phyloP scores from a whole-genome alignment of 1,284 basidiomycete species.

The Moesziomyces antarcticus region DNA sequence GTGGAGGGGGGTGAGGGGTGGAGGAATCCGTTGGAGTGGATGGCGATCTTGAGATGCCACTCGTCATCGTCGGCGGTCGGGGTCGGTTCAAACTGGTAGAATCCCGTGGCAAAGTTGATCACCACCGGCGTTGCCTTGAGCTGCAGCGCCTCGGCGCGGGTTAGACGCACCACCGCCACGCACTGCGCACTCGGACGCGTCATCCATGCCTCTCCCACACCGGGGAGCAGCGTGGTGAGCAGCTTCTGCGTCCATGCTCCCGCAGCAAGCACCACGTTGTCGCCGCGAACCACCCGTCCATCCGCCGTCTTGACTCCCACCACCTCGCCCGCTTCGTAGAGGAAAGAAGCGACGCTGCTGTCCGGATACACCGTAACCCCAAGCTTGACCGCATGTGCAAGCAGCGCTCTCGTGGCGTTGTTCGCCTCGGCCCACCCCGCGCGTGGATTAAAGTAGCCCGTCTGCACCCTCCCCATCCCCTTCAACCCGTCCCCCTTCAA shows the following conservation, averaged over 20 bases:
- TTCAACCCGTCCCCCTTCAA: conserved; percentile 21
- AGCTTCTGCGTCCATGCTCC: conserved; percentile 86
- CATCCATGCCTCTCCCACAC: conserved; percentile 31
- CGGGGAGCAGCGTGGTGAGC: conserved; percentile 69
- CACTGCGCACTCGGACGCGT: conserved; percentile 72
- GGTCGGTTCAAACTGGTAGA: conserved; percentile 74
- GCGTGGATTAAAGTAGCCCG: conserved; percentile 78
- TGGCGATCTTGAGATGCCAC: conserved; percentile 75
- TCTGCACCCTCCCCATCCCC: conserved; percentile 36
- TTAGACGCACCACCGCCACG: conserved; percentile 80
- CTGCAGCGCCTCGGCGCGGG: conserved; percentile 74
- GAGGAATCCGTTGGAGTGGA: conserved; percentile 76
- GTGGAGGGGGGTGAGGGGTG: conserved; percentile 68
- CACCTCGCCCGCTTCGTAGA: conserved; percentile 70
- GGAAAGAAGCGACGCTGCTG: conserved; percentile 71
- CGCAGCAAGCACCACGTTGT: conserved; percentile 76
- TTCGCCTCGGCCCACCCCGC: conserved; percentile 87
- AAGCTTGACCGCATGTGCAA: conserved; percentile 73
- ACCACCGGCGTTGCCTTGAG: conserved; percentile 79
- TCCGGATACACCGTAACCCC: conserved; percentile 75
- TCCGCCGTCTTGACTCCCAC: conserved; percentile 76
- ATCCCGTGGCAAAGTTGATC: conserved; percentile 73
- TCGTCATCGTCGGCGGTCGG: conserved; percentile 64
- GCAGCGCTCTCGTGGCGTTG: conserved; percentile 75
- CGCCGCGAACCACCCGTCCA: conserved; percentile 73